Base-by-base conservation (phyloP, 306 rosid species). In the Echinosophora koreensis region DNA sequence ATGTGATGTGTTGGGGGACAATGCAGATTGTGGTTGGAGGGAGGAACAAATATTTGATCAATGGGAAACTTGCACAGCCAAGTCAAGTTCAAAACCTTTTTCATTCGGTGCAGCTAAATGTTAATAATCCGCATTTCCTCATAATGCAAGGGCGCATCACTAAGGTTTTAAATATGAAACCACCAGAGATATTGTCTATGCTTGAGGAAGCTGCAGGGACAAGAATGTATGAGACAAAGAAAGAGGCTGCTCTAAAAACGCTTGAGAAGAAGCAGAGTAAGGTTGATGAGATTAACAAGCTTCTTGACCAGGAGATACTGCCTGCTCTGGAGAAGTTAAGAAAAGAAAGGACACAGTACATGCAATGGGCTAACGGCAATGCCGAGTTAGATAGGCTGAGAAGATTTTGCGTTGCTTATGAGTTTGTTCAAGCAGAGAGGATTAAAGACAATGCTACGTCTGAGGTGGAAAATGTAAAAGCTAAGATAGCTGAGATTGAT, bases 121-220 rank as follows among this genome's bases (percentile, higher is more conserved):
- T 95, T 54, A 95, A 95, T 47, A 95, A 95, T 80, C 99, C 99
- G 0, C 99, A 95, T 88, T 95, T 95, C 74, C 93, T 95, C 14
- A 95, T 92, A 35, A 95, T 95, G 97, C 99, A 95, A 95, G 99
- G 99, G 73, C 93, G 97, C 46, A 95, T 95, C 75, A 95, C 99
- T 35, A 95, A 95, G 87, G 99, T 95, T 80, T 90, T 95, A 60
- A 92, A 95, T 82, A 95, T 95, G 99, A 95, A 95, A 68, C 97
- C 97, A 0, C 99, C 93, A 0, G 99, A 95, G 90, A 95, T 90
- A 83, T 66, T 95, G 80, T 95, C 97, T 22, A 92, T 95, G 99
- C 97, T 95, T 65, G 99, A 95, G 86, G 99, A 95, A 83, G 99
- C 99, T 73, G 97, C 97, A 2, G 99, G 99, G 71, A 95, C 99